Evolutionary conservation across 345 rosid species (phyloP), one percentile per base, ranked within the genome.

Genomic region (Aethionema arabicum): DNA sequence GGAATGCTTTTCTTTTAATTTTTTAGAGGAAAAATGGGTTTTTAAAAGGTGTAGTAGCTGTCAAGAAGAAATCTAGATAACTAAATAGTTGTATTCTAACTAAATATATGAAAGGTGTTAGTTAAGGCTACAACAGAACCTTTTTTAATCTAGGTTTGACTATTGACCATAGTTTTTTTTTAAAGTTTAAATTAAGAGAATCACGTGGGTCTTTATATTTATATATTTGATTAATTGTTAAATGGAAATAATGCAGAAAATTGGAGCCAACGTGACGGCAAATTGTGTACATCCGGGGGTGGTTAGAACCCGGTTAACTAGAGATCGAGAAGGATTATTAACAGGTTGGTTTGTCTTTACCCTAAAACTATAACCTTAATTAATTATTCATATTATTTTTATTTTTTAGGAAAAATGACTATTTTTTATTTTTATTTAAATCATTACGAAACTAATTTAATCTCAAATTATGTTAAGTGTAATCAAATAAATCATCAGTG

Each of bases 211-310:
- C 59, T 27, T 27, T 70, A 13, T 5, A 56, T 60, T 38, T 61
- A 46, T 21, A 33, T 8, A 11, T 12, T 31, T 11, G 14, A 3
- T 39, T 45, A 29, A 54, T 13, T 0, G 16, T 30, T 38, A 43
- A 8, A 5, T 4, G 35, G 3, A 32, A 44, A 14, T 15, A 50
- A 37, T 76, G 78, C 87, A 93, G 99, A 76, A 82, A 80, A 76
- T 81, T 77, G 84, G 70, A 46, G 88, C 84, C 66, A 87, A 90
- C 67, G 91, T 93, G 76, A 90, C 88, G 0, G 96, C 77, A 32
- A 93, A 93, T 50, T 87, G 95, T 64, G 95, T 93, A 50, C 96
- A 93, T 66, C 99, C 99, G 3, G 99, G 99, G 11, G 81, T 93
- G 5, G 99, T 93, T 39, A 74, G 86, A 63, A 93, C 99, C 63